Conservation (phyloP, 73 alveolate species). For the Paramecium biaurelia region DNA sequence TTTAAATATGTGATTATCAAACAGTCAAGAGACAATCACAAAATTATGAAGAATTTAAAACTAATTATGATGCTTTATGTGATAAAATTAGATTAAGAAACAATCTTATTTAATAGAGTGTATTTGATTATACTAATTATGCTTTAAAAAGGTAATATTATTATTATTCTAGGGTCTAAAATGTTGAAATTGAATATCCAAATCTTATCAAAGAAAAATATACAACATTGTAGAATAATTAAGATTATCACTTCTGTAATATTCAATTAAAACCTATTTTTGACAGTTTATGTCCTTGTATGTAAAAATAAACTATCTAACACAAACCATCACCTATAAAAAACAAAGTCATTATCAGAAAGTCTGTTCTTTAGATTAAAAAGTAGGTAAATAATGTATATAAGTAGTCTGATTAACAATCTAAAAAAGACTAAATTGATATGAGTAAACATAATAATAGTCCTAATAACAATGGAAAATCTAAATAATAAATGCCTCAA, state of each 20-base stretch:
- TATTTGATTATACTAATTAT: not conserved
- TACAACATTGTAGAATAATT: not conserved
- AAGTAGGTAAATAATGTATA: not conserved
- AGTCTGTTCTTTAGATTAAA: not conserved
- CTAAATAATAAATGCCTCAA: not conserved
- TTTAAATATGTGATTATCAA: not conserved
- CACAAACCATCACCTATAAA: not conserved
- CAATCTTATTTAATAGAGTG: not conserved
- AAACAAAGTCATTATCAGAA: not conserved
- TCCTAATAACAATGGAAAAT: not conserved
- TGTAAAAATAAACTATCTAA: not conserved
- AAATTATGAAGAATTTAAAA: not conserved
- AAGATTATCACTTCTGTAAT: not conserved
- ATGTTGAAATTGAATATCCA: not conserved
- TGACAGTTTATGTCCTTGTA: not conserved
- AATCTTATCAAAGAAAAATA: not conserved
- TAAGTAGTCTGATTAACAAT: not conserved
- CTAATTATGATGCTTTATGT: not conserved
- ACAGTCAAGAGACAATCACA: not conserved
- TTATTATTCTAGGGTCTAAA: not conserved
- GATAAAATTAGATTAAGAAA: not conserved
- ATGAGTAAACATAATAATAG: not conserved
- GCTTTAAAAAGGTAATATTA: not conserved
- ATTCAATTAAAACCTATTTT: not conserved
- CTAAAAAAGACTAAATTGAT: not conserved